These are phyloP conservation scores for Ottelia alismoides DNA, from an alignment of 106 monocot genomes.

Conservation along the genomic window DNA sequence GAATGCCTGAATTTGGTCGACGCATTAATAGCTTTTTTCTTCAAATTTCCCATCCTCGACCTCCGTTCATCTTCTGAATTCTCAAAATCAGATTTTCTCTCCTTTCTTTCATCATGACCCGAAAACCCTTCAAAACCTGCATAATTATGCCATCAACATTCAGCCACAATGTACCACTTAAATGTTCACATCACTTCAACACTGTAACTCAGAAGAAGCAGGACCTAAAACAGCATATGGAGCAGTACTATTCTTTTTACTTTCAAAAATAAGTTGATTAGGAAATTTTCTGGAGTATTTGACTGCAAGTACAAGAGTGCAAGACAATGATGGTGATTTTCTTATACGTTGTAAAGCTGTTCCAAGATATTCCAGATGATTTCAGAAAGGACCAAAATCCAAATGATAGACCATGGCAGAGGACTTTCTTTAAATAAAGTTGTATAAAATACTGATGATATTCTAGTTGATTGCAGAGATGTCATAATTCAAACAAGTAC, in stretches of 20 bases:
- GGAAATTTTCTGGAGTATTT: no score
- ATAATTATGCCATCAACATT: constrained; percentile 1
- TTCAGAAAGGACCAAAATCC: no score
- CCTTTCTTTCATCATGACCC: constrained; percentile 45
- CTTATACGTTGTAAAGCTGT: no score
- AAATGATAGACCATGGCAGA: no score
- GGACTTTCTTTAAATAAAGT: no score
- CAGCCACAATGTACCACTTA: background rate
- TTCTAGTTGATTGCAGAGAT: no score
- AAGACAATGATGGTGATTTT: background rate
- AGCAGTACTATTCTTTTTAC: no score
- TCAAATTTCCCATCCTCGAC: constrained; percentile 45
- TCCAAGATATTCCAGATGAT: no score
- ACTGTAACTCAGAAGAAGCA: background rate
- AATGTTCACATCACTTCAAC: background rate
- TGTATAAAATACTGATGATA: no score
- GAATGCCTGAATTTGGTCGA: constrained; percentile 67
- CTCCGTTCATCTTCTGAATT: constrained; percentile 72
- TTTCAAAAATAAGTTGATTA: no score
- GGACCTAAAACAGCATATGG: background rate
- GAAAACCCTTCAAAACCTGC: constrained; percentile 56
- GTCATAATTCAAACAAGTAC: no score
- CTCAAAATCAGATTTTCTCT: constrained; percentile 57
- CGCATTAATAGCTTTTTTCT: constrained; percentile 65
- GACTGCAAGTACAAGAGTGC: background rate